These are phyloP conservation scores for Geotrichum australiense DNA, from an alignment of 1,139 yeast genomes.

Conservation along the genomic window DNA sequence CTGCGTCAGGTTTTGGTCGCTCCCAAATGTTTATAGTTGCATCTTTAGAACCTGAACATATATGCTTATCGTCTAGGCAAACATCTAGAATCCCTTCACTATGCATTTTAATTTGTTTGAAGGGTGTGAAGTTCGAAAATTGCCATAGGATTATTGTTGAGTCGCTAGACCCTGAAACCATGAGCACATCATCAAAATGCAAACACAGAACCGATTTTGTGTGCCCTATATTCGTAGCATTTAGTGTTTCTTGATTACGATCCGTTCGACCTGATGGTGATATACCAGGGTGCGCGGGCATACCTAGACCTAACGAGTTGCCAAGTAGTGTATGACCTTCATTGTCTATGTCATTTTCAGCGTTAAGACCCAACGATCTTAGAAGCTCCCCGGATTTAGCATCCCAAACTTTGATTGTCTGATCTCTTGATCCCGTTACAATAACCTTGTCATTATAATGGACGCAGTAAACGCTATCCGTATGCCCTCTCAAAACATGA, in stretches of 20 bases:
- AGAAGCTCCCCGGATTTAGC: slow-evolving; percentile 26
- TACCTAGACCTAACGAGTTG: too few relatives aligned
- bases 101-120: slow-evolving; percentile 28
- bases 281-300: too few relatives aligned
- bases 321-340: slow-evolving; percentile 2
- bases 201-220: slow-evolving; percentile 34
- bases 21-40: slow-evolving; percentile 31
- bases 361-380: slow-evolving; percentile 23
- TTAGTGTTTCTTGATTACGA: neutral
- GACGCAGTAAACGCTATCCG: slow-evolving; percentile 36
- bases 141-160: slow-evolving; percentile 33
- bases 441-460: slow-evolving; percentile 31
- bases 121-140: slow-evolving; percentile 24
- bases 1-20: slow-evolving; percentile 18
- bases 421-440: slow-evolving; percentile 35
- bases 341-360: neutral
- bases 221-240: slow-evolving; percentile 23
- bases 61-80: slow-evolving; percentile 24
- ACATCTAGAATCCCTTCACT: slow-evolving; percentile 32
- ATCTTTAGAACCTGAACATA: slow-evolving; percentile 35
- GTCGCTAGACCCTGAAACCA: slow-evolving; percentile 37
- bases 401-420: slow-evolving; percentile 34
- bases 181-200: slow-evolving; percentile 29
- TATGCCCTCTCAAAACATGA: slow-evolving; percentile 30
- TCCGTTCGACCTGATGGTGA: too few relatives aligned